phyloP scores from a whole-genome alignment of 345 rosid species.

The Gynandropsis gynandra region DNA sequence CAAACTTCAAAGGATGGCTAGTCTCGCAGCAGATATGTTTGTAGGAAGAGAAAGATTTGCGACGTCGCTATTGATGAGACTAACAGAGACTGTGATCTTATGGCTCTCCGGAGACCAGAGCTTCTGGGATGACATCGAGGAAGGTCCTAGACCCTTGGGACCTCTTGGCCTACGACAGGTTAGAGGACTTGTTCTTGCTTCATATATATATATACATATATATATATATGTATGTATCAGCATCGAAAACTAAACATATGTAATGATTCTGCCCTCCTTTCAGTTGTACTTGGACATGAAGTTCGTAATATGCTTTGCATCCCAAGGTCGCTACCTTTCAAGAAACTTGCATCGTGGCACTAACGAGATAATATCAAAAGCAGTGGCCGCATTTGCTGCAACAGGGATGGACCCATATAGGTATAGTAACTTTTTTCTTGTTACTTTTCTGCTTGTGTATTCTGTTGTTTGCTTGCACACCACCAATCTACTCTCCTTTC shows the following conservation, averaged over 20 bases:
- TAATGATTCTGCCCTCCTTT: conserved; percentile 21
- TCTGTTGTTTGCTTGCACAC: too few relatives aligned
- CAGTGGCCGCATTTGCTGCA: conserved; percentile 70
- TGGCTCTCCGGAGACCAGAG: conserved; percentile 96
- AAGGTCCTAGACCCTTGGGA: conserved; percentile 88
- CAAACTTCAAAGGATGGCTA: conserved; percentile 75
- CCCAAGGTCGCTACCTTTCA: conserved; percentile 96
- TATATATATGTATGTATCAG: neutral
- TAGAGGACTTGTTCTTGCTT: conserved; percentile 23
- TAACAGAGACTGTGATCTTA: conserved; percentile 89
- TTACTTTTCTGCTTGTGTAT: neutral
- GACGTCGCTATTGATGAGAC: conserved; percentile 79
- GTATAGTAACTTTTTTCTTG: conserved; percentile 29
- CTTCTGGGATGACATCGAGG: conserved; percentile 98
- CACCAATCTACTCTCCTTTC: too few relatives aligned
- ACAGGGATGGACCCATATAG: conserved; percentile 92
- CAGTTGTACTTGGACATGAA: conserved; percentile 97
- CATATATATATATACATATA: neutral
- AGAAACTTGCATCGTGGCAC: conserved; percentile 82
- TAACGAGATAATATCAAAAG: conserved; percentile 81
- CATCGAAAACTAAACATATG: neutral
- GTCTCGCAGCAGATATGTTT: conserved; percentile 90
- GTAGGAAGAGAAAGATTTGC: conserved; percentile 95
- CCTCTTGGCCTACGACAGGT: conserved; percentile 91
- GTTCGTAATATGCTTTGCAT: conserved; percentile 85